These are phyloP conservation scores for Amanita rubescens DNA, from an alignment of 768 basidiomycete species.

Conservation along the genomic window DNA sequence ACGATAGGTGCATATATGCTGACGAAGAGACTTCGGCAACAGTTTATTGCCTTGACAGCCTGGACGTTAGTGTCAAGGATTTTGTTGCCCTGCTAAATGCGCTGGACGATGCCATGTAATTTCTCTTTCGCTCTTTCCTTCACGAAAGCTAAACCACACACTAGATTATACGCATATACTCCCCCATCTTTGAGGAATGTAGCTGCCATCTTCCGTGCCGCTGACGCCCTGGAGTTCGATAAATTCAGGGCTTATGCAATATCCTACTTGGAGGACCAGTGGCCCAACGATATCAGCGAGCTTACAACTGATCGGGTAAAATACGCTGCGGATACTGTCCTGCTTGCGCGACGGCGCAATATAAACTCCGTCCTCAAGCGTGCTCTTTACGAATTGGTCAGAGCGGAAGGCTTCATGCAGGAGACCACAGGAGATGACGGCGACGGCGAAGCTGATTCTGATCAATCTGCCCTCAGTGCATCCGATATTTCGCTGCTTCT, in stretches of 20 bases:
- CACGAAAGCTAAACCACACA: not conserved
- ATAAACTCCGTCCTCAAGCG: not conserved
- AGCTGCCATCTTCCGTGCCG: not conserved
- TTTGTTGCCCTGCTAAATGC: conserved; percentile 25
- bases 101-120: conserved; percentile 27
- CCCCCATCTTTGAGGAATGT: not conserved
- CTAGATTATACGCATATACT: not conserved
- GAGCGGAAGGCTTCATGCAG: not conserved
- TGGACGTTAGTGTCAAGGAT: conserved; percentile 21
- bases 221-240: not conserved
- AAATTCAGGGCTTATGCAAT: not conserved
- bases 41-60: not conserved
- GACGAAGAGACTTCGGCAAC: not conserved
- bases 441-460: not conserved
- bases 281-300: not conserved
- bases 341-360: not conserved
- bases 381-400: not conserved
- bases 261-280: not conserved
- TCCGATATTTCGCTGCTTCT: not conserved
- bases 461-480: not conserved
- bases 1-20: conserved; percentile 11
- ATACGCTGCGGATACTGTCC: not conserved
- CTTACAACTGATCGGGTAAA: not conserved
- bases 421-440: not conserved
- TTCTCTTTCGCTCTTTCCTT: not conserved